phyloP scores from a whole-genome alignment of 768 basidiomycete species.

The Panus rudis region DNA sequence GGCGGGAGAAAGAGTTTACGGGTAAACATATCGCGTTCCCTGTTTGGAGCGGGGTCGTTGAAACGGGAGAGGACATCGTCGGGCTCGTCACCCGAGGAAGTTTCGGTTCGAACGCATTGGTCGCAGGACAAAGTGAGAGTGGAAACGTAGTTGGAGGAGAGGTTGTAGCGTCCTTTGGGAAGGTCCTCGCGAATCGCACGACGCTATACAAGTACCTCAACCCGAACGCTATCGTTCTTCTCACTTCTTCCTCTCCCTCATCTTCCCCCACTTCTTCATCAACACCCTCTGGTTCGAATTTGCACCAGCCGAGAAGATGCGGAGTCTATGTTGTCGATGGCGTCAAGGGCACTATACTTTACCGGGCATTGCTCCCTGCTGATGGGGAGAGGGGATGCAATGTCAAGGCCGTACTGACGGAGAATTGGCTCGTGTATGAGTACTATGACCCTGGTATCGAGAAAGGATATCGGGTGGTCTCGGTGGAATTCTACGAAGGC shows the following conservation, averaged over 20 bases:
- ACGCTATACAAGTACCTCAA: constrained; percentile 95
- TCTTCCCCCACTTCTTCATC: constrained; percentile 14
- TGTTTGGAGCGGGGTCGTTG: constrained; percentile 60
- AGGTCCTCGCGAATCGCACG: constrained; percentile 79
- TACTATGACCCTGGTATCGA: constrained; percentile 61
- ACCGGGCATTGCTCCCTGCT: constrained; percentile 51
- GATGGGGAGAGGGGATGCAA: constrained; percentile 40
- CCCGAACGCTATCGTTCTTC: constrained; percentile 62
- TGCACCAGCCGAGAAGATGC: constrained; percentile 31
- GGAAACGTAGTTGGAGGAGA: too few relatives aligned
- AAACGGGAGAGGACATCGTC: constrained; percentile 50
- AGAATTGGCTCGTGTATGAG: constrained; percentile 92
- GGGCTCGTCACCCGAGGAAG: constrained; percentile 38
- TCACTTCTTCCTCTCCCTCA: constrained; percentile 38
- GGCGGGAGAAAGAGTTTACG: constrained; percentile 34
- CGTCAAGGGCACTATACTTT: constrained; percentile 70
- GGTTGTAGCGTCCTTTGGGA: constrained; percentile 71
- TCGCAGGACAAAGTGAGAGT: too few relatives aligned
- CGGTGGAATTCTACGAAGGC: constrained; percentile 88
- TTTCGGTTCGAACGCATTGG: too few relatives aligned
- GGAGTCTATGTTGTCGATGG: constrained; percentile 75
- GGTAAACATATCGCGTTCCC: constrained; percentile 45
- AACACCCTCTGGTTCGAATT: too few relatives aligned
- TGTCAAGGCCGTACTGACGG: constrained; percentile 61
- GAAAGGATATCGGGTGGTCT: constrained; percentile 69